Percentiles rank a stretch among this genome's conserved stretches.
phyloP scores from a whole-genome alignment of 169 alveolate genomes.

The Plasmodium cynomolgi region DNA sequence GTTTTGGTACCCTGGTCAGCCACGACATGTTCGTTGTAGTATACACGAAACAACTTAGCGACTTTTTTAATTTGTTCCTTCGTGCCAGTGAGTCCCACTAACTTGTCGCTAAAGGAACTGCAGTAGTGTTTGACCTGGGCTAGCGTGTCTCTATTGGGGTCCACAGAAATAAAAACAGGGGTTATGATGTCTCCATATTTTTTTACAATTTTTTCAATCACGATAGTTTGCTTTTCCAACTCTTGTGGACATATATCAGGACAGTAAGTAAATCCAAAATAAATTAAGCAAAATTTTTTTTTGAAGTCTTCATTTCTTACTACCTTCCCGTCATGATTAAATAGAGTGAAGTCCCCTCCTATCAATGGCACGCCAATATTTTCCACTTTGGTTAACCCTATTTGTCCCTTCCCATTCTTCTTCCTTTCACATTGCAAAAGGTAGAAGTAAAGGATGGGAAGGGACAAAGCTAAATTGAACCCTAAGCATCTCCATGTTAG shows the following conservation, averaged over 20 bases:
- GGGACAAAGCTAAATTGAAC: constrained; percentile 25
- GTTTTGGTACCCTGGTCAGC: not conserved
- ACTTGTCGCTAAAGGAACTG: constrained; percentile 78
- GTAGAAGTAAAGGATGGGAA: constrained; percentile 50
- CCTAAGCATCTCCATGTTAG: constrained; percentile 73
- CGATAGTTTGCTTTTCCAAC: constrained; percentile 87
- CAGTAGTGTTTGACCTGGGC: constrained; percentile 77
- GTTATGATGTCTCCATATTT: constrained; percentile 81
- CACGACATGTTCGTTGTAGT: constrained; percentile 75
- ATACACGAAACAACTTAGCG: constrained; percentile 83
- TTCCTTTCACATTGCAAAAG: constrained; percentile 27
- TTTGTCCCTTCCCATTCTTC: not conserved
- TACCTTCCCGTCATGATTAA: constrained; percentile 79
- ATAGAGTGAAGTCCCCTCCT: constrained; percentile 89
- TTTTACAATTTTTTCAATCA: constrained; percentile 78
- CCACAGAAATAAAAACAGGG: constrained; percentile 85
- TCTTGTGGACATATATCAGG: constrained; percentile 94
- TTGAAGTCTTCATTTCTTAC: constrained; percentile 76
- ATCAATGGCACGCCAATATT: constrained; percentile 86
- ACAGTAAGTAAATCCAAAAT: constrained; percentile 89
- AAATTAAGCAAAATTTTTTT: constrained; percentile 75
- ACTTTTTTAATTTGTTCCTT: constrained; percentile 80
- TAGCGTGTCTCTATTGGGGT: constrained; percentile 82
- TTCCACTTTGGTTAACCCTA: constrained; percentile 35
- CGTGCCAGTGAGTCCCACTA: constrained; percentile 84